Base-by-base conservation (phyloP, 2,329 filamentous ascomycete genomes). In the Pseudogymnoascus sp. region DNA sequence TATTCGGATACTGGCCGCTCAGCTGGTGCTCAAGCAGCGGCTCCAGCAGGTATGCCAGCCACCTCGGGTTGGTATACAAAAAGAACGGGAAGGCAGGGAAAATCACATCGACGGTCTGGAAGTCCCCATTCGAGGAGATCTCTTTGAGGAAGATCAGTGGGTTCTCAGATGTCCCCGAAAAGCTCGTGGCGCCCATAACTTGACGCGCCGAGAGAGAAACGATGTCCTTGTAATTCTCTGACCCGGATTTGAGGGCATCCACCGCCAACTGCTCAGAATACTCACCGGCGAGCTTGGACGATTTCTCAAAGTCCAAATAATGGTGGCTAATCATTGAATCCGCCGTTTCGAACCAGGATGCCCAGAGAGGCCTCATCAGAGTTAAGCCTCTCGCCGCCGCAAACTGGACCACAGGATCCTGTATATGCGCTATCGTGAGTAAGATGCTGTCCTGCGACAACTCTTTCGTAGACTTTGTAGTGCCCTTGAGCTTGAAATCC, bases 1-100 rank as follows among this genome's bases (percentile, higher is more conserved):
- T 81, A 71, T 93, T 93, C 7, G 91, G 91, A 72, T 95, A 96
- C 72, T 93, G 88, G 1, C 89, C 89, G 71, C 88, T 91, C 23
- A 90, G 76, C 79, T 90, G 90, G 73, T 95, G 89, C 75, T 95
- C 90, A 62, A 95, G 82, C 23, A 93, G 78, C 5, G 90, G 90
- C 73, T 93, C 89, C 4, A 95, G 78, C 2, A 93, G 79, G 71
- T 93, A 93, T 1, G 86, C 88, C 64, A 93, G 78, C 89, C 90
- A 93, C 64, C 84, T 80, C 2, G 90, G 90, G 69, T 93, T 92
- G 17, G 90, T 92, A 72, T 93, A 95, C 19, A 93, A 74, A 78
- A 93, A 93, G 80, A 93, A 95, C 0, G 91, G 90, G 75, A 91
- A 93, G 0, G 90, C 83, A 0, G 90, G 91, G 78, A 92, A 95